phyloP scores from a whole-genome alignment of 1,284 basidiomycete genomes.

The Abortiporus biennis region DNA sequence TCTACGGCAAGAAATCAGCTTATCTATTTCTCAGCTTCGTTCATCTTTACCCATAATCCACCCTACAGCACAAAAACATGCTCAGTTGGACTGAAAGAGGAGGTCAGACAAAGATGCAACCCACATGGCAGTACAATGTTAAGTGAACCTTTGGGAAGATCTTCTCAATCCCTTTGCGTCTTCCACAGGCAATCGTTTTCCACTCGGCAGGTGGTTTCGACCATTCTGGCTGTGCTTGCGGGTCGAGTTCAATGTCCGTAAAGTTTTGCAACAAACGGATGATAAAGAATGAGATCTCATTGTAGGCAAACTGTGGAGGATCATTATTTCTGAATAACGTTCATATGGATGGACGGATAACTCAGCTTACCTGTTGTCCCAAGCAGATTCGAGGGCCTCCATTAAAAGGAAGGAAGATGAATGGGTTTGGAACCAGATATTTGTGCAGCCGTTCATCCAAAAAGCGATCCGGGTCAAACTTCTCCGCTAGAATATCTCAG shows the following conservation, averaged over 20 bases:
- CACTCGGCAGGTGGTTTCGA: constrained; percentile 24
- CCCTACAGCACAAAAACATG: not conserved
- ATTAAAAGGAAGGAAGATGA: constrained; percentile 27
- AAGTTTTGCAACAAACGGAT: constrained; percentile 33
- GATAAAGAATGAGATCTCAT: constrained; percentile 33
- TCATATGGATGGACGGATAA: not conserved
- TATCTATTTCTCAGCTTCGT: constrained; percentile 1
- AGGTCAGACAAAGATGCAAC: not conserved
- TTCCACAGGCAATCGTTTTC: constrained; percentile 11
- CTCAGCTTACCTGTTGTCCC: constrained; percentile 22
- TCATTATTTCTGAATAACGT: constrained; percentile 9
- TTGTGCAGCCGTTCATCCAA: constrained; percentile 20
- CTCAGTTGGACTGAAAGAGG: not conserved
- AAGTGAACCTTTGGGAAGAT: constrained; percentile 3
- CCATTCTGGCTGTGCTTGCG: constrained; percentile 19
- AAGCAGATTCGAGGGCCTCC: constrained; percentile 25
- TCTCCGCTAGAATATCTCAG: constrained; percentile 14
- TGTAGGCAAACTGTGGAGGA: constrained; percentile 34
- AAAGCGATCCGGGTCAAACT: constrained; percentile 29
- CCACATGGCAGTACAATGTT: not conserved
- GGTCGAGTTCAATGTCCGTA: constrained; percentile 24
- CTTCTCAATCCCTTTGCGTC: constrained; percentile 1
- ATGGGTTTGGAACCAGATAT: constrained; percentile 22
- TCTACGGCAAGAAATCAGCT: too few relatives aligned
- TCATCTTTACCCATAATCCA: constrained; percentile 4